Percentiles rank a stretch among this genome's conserved stretches.
These are phyloP conservation scores for Diospyros kaki DNA, from an alignment of 148 eudicot genomes.

Conservation along the genomic window DNA sequence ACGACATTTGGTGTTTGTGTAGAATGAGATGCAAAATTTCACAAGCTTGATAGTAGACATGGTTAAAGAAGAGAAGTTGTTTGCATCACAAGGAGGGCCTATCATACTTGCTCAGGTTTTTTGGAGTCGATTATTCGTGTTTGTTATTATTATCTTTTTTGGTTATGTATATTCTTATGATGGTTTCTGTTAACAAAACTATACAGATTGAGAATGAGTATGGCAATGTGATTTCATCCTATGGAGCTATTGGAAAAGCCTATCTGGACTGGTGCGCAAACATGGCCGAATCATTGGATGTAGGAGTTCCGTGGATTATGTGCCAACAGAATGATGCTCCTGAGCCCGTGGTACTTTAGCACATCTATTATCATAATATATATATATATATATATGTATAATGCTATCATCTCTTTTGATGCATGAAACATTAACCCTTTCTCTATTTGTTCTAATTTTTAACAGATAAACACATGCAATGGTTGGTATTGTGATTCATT, in stretches of 20 bases:
- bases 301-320: slow-evolving; percentile 73
- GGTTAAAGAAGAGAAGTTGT: slow-evolving; percentile 50
- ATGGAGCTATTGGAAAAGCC: slow-evolving; percentile 43
- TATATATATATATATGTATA: not conserved
- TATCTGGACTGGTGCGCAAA: slow-evolving; percentile 53
- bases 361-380: too few relatives aligned
- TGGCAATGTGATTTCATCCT: slow-evolving; percentile 40
- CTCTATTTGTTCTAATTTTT: not conserved
- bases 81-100: slow-evolving; percentile 67
- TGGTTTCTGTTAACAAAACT: not conserved
- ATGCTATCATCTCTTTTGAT: not conserved
- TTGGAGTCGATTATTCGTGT: too few relatives aligned
- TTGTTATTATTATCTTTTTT: not conserved
- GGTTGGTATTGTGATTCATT: slow-evolving; percentile 26
- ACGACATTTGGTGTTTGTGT: not conserved
- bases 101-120: slow-evolving; percentile 64
- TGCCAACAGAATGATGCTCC: slow-evolving; percentile 61
- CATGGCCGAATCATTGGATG: slow-evolving; percentile 43
- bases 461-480: slow-evolving; percentile 28
- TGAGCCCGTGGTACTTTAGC: slow-evolving; percentile 39
- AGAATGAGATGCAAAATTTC: slow-evolving; percentile 63
- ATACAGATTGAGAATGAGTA: slow-evolving; percentile 65
- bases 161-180: too few relatives aligned
- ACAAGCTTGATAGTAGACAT: slow-evolving; percentile 50
- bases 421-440: not conserved